Percentiles rank a stretch among this genome's conserved stretches.
phyloP scores from a whole-genome alignment of 2,329 filamentous ascomycete species.

The Daldinia sp. region DNA sequence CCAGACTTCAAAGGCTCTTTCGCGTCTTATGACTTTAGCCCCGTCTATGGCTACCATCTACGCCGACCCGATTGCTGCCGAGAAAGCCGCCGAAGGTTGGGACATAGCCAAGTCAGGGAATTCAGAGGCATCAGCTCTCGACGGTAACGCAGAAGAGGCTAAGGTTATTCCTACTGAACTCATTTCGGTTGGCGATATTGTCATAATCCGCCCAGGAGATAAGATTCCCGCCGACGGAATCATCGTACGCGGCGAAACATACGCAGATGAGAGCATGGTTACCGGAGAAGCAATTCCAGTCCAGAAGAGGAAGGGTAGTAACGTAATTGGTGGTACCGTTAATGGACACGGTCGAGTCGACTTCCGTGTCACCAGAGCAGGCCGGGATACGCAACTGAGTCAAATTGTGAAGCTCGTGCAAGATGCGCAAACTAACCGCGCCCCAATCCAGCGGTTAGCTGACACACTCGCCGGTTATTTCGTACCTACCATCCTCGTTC shows the following conservation, averaged over 20 bases:
- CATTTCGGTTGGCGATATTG: constrained; percentile 91
- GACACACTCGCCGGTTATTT: constrained; percentile 94
- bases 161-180: constrained; percentile 91
- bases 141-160: constrained; percentile 77
- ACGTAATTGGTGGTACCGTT: constrained; percentile 91
- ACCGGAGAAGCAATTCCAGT: constrained; percentile 97
- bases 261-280: constrained; percentile 97
- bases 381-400: constrained; percentile 93
- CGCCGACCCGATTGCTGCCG: constrained; percentile 88
- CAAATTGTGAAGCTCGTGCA: constrained; percentile 99
- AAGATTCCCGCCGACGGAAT: constrained; percentile 95
- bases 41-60: constrained; percentile 98
- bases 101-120: constrained; percentile 55
- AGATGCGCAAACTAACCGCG: constrained; percentile 91
- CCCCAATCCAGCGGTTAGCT: constrained; percentile 92
- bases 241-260: constrained; percentile 88
- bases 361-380: constrained; percentile 89
- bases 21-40: constrained; percentile 91
- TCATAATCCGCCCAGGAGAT: constrained; percentile 91
- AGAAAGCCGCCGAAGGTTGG: constrained; percentile 88
- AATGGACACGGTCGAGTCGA: constrained; percentile 93
- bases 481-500: constrained; percentile 84
- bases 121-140: constrained; percentile 54
- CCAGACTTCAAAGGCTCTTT: constrained; percentile 93
- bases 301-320: constrained; percentile 80